Percentiles rank a stretch among this genome's conserved stretches.
These are phyloP conservation scores for Ophiorrhiza pumila DNA, from an alignment of 257 asterid genomes.

Conservation along the genomic window DNA sequence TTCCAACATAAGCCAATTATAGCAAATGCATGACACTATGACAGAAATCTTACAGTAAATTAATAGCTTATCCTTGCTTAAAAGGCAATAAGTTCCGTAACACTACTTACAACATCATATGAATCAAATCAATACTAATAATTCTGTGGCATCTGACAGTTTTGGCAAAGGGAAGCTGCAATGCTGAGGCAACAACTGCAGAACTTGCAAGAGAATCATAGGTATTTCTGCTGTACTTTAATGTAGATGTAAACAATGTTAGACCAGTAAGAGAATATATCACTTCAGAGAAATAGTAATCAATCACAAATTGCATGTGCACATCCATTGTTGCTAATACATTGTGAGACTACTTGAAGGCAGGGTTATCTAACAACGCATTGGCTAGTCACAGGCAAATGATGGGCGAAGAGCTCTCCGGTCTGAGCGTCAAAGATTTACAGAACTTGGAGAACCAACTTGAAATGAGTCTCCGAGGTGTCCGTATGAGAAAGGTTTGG, in stretches of 20 bases:
- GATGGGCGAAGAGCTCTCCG: constrained; percentile 72
- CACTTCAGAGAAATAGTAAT: neutral
- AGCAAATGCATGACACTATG: neutral
- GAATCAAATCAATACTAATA: constrained; percentile 10
- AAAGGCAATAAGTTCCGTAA: neutral
- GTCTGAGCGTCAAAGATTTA: constrained; percentile 53
- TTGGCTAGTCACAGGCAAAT: constrained; percentile 42
- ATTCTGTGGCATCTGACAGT: constrained; percentile 36
- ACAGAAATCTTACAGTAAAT: neutral
- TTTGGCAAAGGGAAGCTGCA: constrained; percentile 70
- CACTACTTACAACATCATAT: neutral
- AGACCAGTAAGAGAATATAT: neutral
- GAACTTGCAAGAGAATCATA: constrained; percentile 57
- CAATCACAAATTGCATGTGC: neutral
- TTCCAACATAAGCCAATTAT: neutral
- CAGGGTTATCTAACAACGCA: constrained; percentile 7
- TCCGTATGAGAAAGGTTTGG: constrained; percentile 63
- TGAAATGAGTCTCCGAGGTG: constrained; percentile 58
- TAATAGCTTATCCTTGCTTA: neutral
- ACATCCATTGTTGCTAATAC: neutral
- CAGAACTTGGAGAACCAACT: constrained; percentile 64
- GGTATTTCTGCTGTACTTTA: constrained; percentile 38
- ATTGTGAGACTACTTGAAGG: neutral
- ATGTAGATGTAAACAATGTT: neutral
- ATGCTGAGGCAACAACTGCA: constrained; percentile 59